These are phyloP conservation scores for Albatrellus sp. DNA, from an alignment of 1,284 basidiomycete species.

Conservation along the genomic window DNA sequence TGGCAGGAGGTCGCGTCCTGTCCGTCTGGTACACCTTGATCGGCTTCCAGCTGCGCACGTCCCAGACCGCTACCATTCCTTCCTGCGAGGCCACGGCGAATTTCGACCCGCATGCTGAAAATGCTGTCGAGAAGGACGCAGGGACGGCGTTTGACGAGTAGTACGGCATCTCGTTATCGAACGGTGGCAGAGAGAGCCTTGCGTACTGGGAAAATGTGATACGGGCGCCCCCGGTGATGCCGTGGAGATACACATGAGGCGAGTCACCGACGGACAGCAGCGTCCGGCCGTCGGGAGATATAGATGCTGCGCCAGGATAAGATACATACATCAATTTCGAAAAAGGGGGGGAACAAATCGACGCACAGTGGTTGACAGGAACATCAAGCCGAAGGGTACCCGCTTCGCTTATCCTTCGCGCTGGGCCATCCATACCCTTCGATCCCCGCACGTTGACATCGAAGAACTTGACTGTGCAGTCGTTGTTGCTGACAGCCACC, in stretches of 20 bases:
- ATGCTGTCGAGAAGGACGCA: constrained; percentile 77
- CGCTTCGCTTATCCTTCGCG: constrained; percentile 32
- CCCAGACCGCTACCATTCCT: constrained; percentile 72
- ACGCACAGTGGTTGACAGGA: constrained; percentile 54
- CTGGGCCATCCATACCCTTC: constrained; percentile 20
- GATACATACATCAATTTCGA: constrained; percentile 11
- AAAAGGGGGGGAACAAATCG: constrained; percentile 6
- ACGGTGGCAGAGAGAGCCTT: constrained; percentile 43
- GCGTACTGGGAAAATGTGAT: constrained; percentile 45
- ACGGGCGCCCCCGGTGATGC: constrained; percentile 43
- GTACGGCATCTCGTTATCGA: constrained; percentile 19
- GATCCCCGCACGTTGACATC: constrained; percentile 43
- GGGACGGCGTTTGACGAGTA: constrained; percentile 30
- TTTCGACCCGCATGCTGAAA: constrained; percentile 67
- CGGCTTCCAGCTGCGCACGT: constrained; percentile 60
- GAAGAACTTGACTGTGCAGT: constrained; percentile 65
- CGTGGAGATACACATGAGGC: constrained; percentile 66
- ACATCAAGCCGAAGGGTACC: constrained; percentile 52
- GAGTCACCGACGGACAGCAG: constrained; percentile 82
- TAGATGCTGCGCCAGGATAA: constrained; percentile 40
- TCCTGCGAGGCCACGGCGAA: constrained; percentile 84
- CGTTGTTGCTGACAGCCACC: constrained; percentile 78
- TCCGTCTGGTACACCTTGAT: constrained; percentile 54
- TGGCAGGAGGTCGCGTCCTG: constrained; percentile 24
- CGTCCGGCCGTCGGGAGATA: constrained; percentile 76